A percentile compares a stretch with the other conserved stretches of the same genome.
Evolutionary conservation across 2,329 filamentous ascomycete species (phyloP).

Genomic region (Cordyceps cateniannulata): DNA sequence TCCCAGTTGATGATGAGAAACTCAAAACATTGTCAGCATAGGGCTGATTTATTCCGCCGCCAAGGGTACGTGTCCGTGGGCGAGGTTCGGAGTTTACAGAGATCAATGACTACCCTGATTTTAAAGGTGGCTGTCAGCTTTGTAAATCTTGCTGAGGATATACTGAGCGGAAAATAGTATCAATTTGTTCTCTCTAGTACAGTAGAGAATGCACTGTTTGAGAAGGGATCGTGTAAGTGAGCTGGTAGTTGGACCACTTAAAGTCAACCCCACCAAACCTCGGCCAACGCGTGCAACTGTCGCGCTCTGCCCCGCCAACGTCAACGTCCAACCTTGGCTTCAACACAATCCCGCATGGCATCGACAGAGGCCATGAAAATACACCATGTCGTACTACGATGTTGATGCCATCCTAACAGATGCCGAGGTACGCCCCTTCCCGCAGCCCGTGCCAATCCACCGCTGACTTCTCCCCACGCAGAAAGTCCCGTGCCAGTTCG

Average conservation of each 20-base stretch:
- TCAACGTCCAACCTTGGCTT: not conserved
- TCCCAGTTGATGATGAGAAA: too few species aligned
- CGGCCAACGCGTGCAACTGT: constrained; percentile 1
- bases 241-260: not conserved
- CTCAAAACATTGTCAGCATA: too few species aligned
- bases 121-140: too few species aligned
- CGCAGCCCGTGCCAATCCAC: too few species aligned
- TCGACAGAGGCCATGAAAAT: not conserved
- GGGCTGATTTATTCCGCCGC: too few species aligned
- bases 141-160: too few species aligned
- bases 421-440: constrained; percentile 55
- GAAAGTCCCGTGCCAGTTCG: constrained; percentile 95
- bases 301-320: constrained; percentile 7
- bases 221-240: not conserved
- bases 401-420: constrained; percentile 80
- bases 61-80: too few species aligned
- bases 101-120: too few species aligned
- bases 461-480: constrained; percentile 28
- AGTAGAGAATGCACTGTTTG: not conserved
- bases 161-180: too few species aligned
- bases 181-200: too few species aligned
- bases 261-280: not conserved
- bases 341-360: not conserved
- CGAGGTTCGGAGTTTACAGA: too few species aligned
- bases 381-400: constrained; percentile 69